Base-by-base conservation (phyloP, 805 yeast species). In the Metschnikowia lachancei region DNA sequence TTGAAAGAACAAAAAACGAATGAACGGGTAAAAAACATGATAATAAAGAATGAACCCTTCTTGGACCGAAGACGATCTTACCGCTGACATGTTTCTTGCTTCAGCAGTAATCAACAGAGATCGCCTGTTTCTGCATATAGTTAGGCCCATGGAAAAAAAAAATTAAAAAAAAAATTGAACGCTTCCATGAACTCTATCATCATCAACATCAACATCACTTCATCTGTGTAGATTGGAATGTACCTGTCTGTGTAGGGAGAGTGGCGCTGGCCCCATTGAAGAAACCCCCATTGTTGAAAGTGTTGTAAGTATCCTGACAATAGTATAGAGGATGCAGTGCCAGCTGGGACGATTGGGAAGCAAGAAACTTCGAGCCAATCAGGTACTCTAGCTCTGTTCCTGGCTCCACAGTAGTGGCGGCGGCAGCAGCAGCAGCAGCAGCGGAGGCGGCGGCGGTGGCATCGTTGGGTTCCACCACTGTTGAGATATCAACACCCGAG, bases 271-370 rank as follows among this genome's bases (percentile, higher is more conserved):
- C 17, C n/a, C 26, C 39, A 12, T 38, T 38, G 19, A 26, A 41
- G 17, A 18, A 28, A 9, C 39, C 44, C 14, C 34, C 39, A 19
- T 28, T 41, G 34, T 28, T 34, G 26, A 43, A 43, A 11, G 17
- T 31, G 37, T 14, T 33, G 33, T 37, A 36, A 7, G 30, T 31
- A 22, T 43, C 46, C 18, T 36, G 46, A 17, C 31, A 14, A 31
- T 43, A 36, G 36, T 31, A 24, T 3, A 36, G 11, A 7, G 41
- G 41, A 22, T 30, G 44, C 18, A 28, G 17, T 12, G 32, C 44
- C n/a, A 33, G 38, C 18, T 24, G 44, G 16, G 33, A 8, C 33
- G 16, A 36, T 18, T 36, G 40, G 6, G 37, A 11, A n/a, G 31
- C 37, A 9, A 17, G 30, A 13, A 42, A 14, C 9, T 18, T 35